Percentiles rank a stretch among this genome's conserved stretches.
phyloP scores from a whole-genome alignment of 164 flowering plant genomes.

The Annona cherimola region DNA sequence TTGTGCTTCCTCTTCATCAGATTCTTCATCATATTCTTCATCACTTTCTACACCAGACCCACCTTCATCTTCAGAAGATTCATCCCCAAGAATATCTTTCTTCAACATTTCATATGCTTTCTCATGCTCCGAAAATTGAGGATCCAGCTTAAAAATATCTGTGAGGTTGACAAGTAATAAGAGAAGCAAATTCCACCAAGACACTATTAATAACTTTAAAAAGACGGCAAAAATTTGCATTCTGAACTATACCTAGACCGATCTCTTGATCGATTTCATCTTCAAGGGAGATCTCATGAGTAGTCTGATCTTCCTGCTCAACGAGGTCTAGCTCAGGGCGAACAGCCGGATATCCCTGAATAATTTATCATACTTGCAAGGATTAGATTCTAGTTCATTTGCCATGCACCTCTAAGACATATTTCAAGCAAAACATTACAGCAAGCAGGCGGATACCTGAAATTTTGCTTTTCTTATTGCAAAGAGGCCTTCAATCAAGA shows the following conservation, averaged over 20 bases:
- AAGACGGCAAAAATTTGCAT: neutral
- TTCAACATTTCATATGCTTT: constrained; percentile 61
- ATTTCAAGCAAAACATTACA: too few species aligned
- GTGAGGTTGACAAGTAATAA: constrained; percentile 13
- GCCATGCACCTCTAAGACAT: neutral
- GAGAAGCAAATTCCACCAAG: neutral
- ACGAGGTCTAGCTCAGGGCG: constrained; percentile 94
- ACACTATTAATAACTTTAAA: neutral
- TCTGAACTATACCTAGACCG: constrained; percentile 48
- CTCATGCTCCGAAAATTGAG: constrained; percentile 60
- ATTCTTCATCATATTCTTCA: constrained; percentile 43
- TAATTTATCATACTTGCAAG: neutral
- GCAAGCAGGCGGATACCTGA: constrained; percentile 41
- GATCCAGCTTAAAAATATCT: constrained; percentile 82
- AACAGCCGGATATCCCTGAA: constrained; percentile 85
- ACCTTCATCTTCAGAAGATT: constrained; percentile 55
- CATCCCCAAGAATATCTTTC: constrained; percentile 63
- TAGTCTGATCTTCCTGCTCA: constrained; percentile 82
- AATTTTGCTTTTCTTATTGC: constrained; percentile 94
- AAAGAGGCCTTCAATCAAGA: constrained; percentile 91
- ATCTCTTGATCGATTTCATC: constrained; percentile 76
- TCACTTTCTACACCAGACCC: constrained; percentile 50
- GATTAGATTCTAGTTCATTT: neutral
- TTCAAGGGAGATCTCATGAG: constrained; percentile 80
- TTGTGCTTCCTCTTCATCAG: constrained; percentile 53